Base-by-base conservation (phyloP, 805 yeast genomes). In the Candida pini region DNA sequence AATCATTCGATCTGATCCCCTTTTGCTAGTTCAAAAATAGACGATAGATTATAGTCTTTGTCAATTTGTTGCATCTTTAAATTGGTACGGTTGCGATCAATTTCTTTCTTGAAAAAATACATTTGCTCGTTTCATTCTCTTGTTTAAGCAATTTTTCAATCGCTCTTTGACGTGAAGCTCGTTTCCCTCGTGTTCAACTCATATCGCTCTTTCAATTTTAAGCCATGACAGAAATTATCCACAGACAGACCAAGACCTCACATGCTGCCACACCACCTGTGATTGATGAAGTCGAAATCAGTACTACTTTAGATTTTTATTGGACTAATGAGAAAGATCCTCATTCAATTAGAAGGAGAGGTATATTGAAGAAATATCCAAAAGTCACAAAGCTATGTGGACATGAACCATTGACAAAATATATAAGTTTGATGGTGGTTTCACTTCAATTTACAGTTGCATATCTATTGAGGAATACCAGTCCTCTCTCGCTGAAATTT, bases 301-400 rank as follows among this genome's bases (percentile, higher is more conserved):
- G 38, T 6, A 31, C 32, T 18, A 48, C 48, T 12, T 40, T 49
- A 6, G 88, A 83, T 43, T 88, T 82, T 58, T 83, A 80, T 62
- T 84, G 95, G 90, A 87, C 96, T 1, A 71, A 74, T 34, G 81
- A 75, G 36, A 71, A 71, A 31, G 96, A 88, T 54, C 95, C 95
- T 3, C 96, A 88, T 53, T 73, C 80, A 3, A 49, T 70, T 4
- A 66, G 96, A 42, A 68, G 96, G 40, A 81, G 80, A 60, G 69
- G 68, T 38, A 88, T 88, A 37, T 62, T 88, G 49, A 72, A 74
- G 45, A 76, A 76, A 34, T 75, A 88, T 51, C 96, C 96, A 1
- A 78, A 86, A 41, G 83, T 88, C 16, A 68, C 81, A 16, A 81
- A 81, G 54, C 68, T 88, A 17, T 79, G 84, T 32, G 96, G 96